These are phyloP conservation scores for Podaxis sp. DNA, from an alignment of 768 basidiomycete genomes.

Conservation along the genomic window DNA sequence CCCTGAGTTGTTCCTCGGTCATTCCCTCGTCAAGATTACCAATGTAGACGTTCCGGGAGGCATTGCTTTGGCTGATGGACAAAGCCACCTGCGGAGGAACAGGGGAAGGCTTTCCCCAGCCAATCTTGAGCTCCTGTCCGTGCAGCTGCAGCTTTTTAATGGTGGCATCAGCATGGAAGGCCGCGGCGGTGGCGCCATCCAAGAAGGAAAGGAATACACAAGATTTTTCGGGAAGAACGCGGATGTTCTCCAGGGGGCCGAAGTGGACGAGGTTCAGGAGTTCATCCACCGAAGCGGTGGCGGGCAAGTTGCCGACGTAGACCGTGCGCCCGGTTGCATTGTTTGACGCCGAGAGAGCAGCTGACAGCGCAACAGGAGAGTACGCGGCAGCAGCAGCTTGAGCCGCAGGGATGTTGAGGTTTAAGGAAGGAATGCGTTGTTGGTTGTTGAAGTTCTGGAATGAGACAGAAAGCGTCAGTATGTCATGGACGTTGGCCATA, in stretches of 20 bases:
- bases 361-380: constrained; percentile 76
- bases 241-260: constrained; percentile 92
- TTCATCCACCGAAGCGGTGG: constrained; percentile 96
- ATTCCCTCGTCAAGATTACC: constrained; percentile 88
- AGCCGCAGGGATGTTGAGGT: constrained; percentile 66
- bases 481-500: constrained; percentile 12
- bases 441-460: constrained; percentile 38
- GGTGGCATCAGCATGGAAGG: constrained; percentile 95
- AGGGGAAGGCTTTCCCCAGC: constrained; percentile 94
- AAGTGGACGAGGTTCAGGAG: constrained; percentile 97
- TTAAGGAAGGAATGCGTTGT: constrained; percentile 65
- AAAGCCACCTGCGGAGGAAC: constrained; percentile 85
- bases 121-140: constrained; percentile 96
- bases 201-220: constrained; percentile 99
- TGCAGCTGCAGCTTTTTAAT: constrained; percentile 93
- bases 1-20: constrained; percentile 90
- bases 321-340: constrained; percentile 84
- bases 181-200: constrained; percentile 88
- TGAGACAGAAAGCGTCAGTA: constrained; percentile 15
- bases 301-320: constrained; percentile 94
- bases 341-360: constrained; percentile 67
- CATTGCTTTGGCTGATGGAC: constrained; percentile 90
- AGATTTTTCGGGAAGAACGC: constrained; percentile 93
- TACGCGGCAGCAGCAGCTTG: constrained; percentile 58
- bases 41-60: constrained; percentile 94